These are phyloP conservation scores for Amborella trichopoda DNA, from an alignment of 164 flowering plant species.

Conservation along the genomic window DNA sequence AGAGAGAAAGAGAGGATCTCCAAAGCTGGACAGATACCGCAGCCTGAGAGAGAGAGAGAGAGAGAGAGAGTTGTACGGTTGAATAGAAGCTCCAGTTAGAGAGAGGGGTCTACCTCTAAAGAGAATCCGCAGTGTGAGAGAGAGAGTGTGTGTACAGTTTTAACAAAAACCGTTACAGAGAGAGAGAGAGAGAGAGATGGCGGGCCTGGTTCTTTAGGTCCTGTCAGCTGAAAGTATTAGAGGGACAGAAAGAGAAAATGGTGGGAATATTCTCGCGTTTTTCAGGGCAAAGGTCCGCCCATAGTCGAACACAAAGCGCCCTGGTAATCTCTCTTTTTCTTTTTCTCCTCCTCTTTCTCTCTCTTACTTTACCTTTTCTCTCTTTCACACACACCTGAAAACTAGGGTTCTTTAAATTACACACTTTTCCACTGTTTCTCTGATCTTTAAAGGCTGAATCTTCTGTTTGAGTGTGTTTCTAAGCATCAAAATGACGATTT, in stretches of 20 bases:
- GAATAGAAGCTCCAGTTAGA: too few relatives aligned
- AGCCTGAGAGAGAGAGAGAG: too few relatives aligned
- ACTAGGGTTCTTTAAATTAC: not conserved
- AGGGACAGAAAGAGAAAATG: conserved; percentile 7
- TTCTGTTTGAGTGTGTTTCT: not conserved
- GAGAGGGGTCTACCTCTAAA: too few relatives aligned
- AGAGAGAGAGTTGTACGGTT: too few relatives aligned
- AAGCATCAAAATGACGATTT: conserved; percentile 8
- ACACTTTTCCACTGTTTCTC: conserved; percentile 2
- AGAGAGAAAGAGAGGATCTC: too few relatives aligned
- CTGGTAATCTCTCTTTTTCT: conserved; percentile 1
- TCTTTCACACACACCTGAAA: not conserved
- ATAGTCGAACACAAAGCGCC: too few relatives aligned
- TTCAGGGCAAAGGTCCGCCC: conserved; percentile 19
- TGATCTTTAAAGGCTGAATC: too few relatives aligned
- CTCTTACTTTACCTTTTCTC: not conserved
- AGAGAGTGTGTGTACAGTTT: too few relatives aligned
- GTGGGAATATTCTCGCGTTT: conserved; percentile 25
- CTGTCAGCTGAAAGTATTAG: conserved; percentile 5
- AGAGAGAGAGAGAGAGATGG: conserved; percentile 5
- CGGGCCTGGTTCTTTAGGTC: too few relatives aligned
- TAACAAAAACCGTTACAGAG: too few relatives aligned
- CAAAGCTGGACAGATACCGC: too few relatives aligned
- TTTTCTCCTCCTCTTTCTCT: conserved; percentile 4
- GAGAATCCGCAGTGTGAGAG: too few relatives aligned